phyloP scores from a whole-genome alignment of 2,329 filamentous ascomycete genomes.

The Phialocephala subalpina region DNA sequence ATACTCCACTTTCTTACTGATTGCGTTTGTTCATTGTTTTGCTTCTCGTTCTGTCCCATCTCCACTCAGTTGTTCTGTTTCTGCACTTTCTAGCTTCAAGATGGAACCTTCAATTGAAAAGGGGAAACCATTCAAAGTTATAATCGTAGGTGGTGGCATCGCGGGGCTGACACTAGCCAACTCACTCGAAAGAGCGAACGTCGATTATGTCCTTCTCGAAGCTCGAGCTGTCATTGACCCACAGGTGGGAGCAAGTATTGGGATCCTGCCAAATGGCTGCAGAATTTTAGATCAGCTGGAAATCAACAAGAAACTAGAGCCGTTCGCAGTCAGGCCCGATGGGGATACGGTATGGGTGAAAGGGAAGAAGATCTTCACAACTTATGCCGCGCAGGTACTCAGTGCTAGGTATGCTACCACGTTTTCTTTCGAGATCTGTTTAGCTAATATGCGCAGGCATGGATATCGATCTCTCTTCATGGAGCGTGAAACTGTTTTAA shows the following conservation, averaged over 20 bases:
- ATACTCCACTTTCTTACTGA: background rate
- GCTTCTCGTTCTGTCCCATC: background rate
- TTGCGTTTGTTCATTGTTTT: background rate
- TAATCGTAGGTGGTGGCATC: constrained; percentile 59
- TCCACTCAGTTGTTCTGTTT: background rate
- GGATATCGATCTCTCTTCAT: constrained; percentile 17
- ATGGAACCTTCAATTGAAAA: constrained; percentile 10
- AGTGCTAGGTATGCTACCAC: background rate
- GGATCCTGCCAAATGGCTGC: constrained; percentile 50
- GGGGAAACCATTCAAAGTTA: constrained; percentile 39
- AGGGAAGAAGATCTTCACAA: background rate
- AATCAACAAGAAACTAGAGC: background rate
- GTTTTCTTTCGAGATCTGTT: background rate
- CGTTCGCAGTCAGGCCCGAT: constrained; percentile 7
- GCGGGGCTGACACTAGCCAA: constrained; percentile 55
- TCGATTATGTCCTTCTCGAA: constrained; percentile 60
- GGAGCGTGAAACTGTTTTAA: constrained; percentile 14
- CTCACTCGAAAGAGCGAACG: constrained; percentile 52
- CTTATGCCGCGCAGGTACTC: background rate
- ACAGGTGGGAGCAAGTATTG: constrained; percentile 56
- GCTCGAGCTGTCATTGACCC: constrained; percentile 51
- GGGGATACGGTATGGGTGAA: background rate
- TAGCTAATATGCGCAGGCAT: constrained; percentile 5
- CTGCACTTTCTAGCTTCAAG: background rate
- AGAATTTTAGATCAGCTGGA: constrained; percentile 56